Evolutionary conservation across 306 rosid genomes (phyloP), one percentile per base, ranked within the genome.

Genomic region (Notholithocarpus densiflorus): DNA sequence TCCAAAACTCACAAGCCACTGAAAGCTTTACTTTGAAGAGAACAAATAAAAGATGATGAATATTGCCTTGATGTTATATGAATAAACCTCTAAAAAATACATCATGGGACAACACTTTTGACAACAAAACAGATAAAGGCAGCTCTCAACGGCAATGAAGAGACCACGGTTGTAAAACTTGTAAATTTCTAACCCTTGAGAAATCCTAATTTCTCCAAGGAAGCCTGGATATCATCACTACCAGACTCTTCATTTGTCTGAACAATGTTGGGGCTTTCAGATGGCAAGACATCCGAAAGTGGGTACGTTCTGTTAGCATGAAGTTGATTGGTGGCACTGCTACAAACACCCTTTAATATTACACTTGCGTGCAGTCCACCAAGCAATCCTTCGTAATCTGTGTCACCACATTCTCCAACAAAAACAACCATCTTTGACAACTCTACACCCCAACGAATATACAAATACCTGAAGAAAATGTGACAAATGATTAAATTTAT

Each of bases 391-490:
- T 96, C 99, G n/a, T 91, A 96, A 79, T 96, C 99, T 0, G 99
- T 91, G 85, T 96, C 98, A 37, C 99, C 99, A 13, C 92, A 85
- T 70, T 93, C 99, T 77, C 99, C 99, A 21, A 89, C 97, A 74
- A 96, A 82, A 65, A 96, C 99, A 70, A 93, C 96, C 94, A 96
- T 89, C 83, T 90, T 96, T 10, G 99, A 89, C 74, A 96, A 86
- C 68, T 93, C 99, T 77, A 91, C 90, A 37, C 98, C 98, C 99
- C 99, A 96, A 75, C 99, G 90, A 78, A 96, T 90, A 48, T 88
- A 93, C 9, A 96, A 90, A 84, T 96, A 96, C 90, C 99, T 95
- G 71, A 76, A 88, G 21, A 43, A 79, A 73, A 83, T 68, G n/a
- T 51, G 83, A 72, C 27, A 9, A 56, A 76, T 80, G 61, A 75